Percentiles rank a stretch among this genome's conserved stretches.
These are phyloP conservation scores for Fremontodendron californicum DNA, from an alignment of 345 rosid genomes.

Conservation along the genomic window DNA sequence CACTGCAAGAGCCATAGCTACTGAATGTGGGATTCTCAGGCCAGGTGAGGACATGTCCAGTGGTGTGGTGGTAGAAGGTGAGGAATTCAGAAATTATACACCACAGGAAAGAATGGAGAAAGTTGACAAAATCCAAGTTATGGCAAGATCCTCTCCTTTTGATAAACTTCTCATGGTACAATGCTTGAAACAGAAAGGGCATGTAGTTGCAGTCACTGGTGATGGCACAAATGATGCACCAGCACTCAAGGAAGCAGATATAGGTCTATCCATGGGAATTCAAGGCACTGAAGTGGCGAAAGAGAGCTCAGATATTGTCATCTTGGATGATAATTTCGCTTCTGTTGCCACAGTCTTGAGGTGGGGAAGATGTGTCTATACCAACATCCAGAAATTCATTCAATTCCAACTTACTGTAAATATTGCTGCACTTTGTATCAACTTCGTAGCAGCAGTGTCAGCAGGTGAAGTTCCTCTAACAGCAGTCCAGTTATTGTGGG, in stretches of 20 bases:
- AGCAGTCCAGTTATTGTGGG: constrained; percentile 6
- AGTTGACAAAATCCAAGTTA: neutral
- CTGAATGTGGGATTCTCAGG: constrained; percentile 4
- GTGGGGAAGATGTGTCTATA: constrained; percentile 7
- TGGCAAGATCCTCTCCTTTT: constrained; percentile 7
- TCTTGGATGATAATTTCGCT: constrained; percentile 1
- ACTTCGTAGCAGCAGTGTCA: constrained; percentile 7
- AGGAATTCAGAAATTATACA: constrained; percentile 1
- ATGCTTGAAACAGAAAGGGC: constrained; percentile 3
- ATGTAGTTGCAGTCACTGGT: constrained; percentile 1
- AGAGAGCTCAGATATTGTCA: constrained; percentile 8
- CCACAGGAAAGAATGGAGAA: constrained; percentile 2
- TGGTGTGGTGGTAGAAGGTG: constrained; percentile 1
- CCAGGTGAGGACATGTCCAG: neutral
- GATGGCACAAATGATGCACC: constrained; percentile 12
- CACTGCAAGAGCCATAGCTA: constrained; percentile 10
- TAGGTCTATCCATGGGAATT: constrained; percentile 13
- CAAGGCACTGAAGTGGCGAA: constrained; percentile 8
- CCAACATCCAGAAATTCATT: constrained; percentile 8
- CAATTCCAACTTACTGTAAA: neutral
- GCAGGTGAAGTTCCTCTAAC: constrained; percentile 4
- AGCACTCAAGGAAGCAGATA: constrained; percentile 10
- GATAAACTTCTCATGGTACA: constrained; percentile 9
- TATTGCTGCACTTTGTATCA: neutral
- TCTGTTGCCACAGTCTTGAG: neutral